Conservation (phyloP, 352 stramenopile genomes). For the Pythium apleroticum region DNA sequence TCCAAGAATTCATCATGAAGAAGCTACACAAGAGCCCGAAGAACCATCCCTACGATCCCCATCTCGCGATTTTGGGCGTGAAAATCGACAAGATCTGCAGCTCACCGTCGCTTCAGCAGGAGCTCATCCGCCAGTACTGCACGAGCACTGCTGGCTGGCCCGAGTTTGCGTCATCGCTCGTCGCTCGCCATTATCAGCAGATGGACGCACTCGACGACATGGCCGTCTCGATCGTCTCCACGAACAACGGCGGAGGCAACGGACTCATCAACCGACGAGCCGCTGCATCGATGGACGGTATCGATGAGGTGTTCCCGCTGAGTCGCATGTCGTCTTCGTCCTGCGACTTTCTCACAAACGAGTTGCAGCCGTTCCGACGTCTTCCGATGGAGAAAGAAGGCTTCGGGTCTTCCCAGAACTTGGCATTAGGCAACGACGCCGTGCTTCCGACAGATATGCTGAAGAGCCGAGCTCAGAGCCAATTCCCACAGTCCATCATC, state of each 20-base stretch:
- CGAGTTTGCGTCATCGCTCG: conserved; percentile 64
- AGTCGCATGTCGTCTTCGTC: conserved; percentile 57
- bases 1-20: conserved; percentile 67
- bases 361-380: conserved; percentile 64
- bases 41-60: conserved; percentile 61
- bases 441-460: conserved; percentile 74
- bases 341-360: conserved; percentile 62
- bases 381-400: conserved; percentile 73
- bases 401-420: conserved; percentile 61
- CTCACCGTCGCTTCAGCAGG: conserved; percentile 65
- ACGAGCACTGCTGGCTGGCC: conserved; percentile 56
- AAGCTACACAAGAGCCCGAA: conserved; percentile 54
- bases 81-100: conserved; percentile 84
- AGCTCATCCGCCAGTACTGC: conserved; percentile 78
- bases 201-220: conserved; percentile 64
- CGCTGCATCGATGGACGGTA: conserved; percentile 26
- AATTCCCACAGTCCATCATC: conserved; percentile 69
- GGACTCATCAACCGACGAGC: conserved; percentile 3
- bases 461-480: conserved; percentile 66
- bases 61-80: conserved; percentile 72
- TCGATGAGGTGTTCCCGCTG: conserved; percentile 55
- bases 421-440: conserved; percentile 50
- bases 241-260: conserved; percentile 6
- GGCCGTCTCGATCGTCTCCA: conserved; percentile 16
- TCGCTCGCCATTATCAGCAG: conserved; percentile 75